Percentiles rank a stretch among this genome's conserved stretches.
Evolutionary conservation across 495 filamentous ascomycete species (phyloP).

Genomic region (Amorphotheca resinae): DNA sequence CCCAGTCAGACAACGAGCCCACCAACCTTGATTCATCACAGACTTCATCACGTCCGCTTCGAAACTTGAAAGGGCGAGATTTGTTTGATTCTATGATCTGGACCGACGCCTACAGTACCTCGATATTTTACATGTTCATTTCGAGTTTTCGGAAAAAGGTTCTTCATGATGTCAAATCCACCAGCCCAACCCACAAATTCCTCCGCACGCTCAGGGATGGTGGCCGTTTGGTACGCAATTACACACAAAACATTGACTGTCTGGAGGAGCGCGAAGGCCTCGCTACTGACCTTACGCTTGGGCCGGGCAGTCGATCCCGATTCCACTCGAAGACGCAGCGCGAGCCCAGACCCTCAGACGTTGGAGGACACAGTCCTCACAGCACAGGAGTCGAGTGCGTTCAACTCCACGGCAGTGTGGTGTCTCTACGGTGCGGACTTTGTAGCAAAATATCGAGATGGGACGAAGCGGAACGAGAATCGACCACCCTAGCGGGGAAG

Average conservation of each 20-base stretch:
- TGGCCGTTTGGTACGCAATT: constrained; percentile 49
- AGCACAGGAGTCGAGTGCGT: constrained; percentile 43
- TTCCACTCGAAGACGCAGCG: constrained; percentile 23
- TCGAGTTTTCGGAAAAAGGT: constrained; percentile 47
- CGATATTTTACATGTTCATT: constrained; percentile 56
- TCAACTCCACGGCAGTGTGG: constrained; percentile 52
- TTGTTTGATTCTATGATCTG: constrained; percentile 56
- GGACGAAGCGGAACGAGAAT: constrained; percentile 38
- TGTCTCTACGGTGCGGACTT: constrained; percentile 46
- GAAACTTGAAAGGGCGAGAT: constrained; percentile 51
- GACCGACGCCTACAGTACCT: constrained; percentile 47
- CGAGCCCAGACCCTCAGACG: constrained; percentile 8
- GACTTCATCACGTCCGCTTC: constrained; percentile 28
- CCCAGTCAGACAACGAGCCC: neutral
- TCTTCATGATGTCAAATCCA: constrained; percentile 32
- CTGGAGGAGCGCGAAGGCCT: constrained; percentile 54
- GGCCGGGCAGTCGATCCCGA: constrained; percentile 41
- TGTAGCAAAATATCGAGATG: constrained; percentile 48
- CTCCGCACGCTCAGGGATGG: constrained; percentile 47
- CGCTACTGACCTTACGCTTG: constrained; percentile 36
- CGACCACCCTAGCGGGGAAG: constrained; percentile 38
- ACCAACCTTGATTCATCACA: constrained; percentile 25
- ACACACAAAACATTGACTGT: constrained; percentile 63
- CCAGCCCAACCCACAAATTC: constrained; percentile 49
- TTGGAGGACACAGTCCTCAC: constrained; percentile 14